These are phyloP conservation scores for Penicillium brevicompactum DNA, from an alignment of 2,329 filamentous ascomycete genomes.

Conservation along the genomic window DNA sequence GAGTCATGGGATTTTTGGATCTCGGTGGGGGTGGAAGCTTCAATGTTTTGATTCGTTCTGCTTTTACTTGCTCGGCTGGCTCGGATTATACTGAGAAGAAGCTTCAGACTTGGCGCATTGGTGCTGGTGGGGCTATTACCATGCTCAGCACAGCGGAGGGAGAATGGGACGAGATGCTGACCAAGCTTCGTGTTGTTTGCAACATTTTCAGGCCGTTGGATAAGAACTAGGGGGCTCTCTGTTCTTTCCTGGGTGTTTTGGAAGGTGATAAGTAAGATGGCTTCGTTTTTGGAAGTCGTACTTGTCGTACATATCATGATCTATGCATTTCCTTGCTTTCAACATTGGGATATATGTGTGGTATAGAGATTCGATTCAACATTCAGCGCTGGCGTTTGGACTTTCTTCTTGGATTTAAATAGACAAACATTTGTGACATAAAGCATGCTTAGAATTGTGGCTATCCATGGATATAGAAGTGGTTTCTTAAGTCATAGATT, in stretches of 20 bases:
- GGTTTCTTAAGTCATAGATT: too few species aligned
- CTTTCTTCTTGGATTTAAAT: background rate
- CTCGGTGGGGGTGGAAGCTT: conserved; percentile 84
- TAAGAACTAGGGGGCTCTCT: background rate
- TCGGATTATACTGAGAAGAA: conserved; percentile 13
- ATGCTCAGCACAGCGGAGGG: conserved; percentile 76
- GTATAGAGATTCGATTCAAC: conserved; percentile 31
- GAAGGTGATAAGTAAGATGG: background rate
- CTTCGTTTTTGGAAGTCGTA: background rate
- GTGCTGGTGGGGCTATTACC: conserved; percentile 88
- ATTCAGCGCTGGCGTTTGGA: conserved; percentile 29
- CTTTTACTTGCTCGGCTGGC: conserved; percentile 56
- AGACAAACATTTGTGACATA: background rate
- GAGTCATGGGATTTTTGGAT: conserved; percentile 88
- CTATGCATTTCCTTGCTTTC: conserved; percentile 22
- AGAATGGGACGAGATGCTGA: conserved; percentile 90
- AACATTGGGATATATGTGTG: conserved; percentile 28
- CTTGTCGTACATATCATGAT: conserved; percentile 11
- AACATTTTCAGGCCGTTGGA: conserved; percentile 41
- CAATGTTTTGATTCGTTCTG: conserved; percentile 84
- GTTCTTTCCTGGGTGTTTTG: too few species aligned
- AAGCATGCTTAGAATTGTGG: background rate
- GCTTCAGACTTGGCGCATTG: conserved; percentile 69
- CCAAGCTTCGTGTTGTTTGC: conserved; percentile 61
- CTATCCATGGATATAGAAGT: too few species aligned